Evolutionary conservation across 169 alveolate genomes (phyloP).

Genomic region (Cryptosporidium tyzzeri): DNA sequence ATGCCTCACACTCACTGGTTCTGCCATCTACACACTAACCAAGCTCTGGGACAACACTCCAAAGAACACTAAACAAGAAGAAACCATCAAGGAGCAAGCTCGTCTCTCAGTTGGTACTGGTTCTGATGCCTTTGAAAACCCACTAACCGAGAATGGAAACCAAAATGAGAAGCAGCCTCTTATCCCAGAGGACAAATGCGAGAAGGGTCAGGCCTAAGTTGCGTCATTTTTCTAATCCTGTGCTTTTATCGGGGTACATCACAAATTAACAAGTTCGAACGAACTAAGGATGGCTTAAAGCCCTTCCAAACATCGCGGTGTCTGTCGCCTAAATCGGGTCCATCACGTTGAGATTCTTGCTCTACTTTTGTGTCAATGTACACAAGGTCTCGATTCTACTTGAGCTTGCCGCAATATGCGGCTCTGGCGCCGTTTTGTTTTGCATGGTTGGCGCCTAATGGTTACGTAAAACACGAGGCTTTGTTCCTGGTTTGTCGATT

Average conservation of each 20-base stretch:
- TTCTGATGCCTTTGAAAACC: constrained; percentile 72
- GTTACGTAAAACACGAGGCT: background rate
- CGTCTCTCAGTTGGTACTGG: constrained; percentile 73
- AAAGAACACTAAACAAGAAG: constrained; percentile 62
- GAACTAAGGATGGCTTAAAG: background rate
- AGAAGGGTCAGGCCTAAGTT: constrained; percentile 62
- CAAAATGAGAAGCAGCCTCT: constrained; percentile 68
- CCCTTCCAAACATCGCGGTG: background rate
- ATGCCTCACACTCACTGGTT: constrained; percentile 72
- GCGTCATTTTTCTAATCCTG: background rate
- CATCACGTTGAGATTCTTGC: background rate
- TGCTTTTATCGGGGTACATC: background rate
- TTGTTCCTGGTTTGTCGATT: background rate
- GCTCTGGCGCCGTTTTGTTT: background rate
- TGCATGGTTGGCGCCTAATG: background rate
- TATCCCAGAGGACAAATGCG: constrained; percentile 61
- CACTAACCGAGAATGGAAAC: constrained; percentile 45
- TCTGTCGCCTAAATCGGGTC: background rate
- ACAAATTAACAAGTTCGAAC: constrained; percentile 8
- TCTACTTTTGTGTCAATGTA: constrained; percentile 8
- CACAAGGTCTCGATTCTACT: background rate
- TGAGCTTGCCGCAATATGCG: background rate
- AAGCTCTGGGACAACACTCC: constrained; percentile 72
- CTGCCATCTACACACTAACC: constrained; percentile 64
- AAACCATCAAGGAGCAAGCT: constrained; percentile 67